Evolutionary conservation across 2,329 filamentous ascomycete genomes (phyloP).

Genomic region (Corinectria fuckeliana): DNA sequence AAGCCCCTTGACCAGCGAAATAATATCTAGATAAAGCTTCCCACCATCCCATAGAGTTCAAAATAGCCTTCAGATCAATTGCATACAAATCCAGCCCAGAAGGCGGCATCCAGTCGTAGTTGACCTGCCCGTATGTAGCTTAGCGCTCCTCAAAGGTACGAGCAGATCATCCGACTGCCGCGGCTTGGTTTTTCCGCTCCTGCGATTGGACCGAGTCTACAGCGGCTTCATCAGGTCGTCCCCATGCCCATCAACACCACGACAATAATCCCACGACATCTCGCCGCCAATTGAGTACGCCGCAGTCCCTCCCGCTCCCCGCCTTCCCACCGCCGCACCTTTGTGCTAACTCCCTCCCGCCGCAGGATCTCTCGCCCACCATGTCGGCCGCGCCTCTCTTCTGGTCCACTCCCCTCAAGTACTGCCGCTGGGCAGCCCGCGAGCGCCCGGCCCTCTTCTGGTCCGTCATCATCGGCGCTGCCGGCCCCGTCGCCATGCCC

Average conservation of each 20-base stretch:
- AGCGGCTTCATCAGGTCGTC: constrained; percentile 14
- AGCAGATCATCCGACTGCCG: constrained; percentile 36
- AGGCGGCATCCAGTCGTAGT: not conserved
- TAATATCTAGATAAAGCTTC: too few relatives aligned
- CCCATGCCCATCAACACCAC: constrained; percentile 32
- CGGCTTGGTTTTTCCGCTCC: constrained; percentile 42
- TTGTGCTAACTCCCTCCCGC: not conserved
- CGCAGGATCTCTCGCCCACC: constrained; percentile 28
- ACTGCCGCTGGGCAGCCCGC: constrained; percentile 86
- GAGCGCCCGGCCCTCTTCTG: constrained; percentile 93
- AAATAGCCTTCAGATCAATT: not conserved
- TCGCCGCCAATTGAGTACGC: constrained; percentile 46
- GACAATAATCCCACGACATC: constrained; percentile 29
- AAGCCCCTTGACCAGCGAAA: not conserved
- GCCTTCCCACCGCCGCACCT: not conserved
- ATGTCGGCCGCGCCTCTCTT: constrained; percentile 77
- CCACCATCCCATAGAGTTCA: too few relatives aligned
- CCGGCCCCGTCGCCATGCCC: constrained; percentile 74
- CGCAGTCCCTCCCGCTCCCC: not conserved
- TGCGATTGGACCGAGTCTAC: constrained; percentile 34
- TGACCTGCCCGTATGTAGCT: not conserved
- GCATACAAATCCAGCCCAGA: not conserved
- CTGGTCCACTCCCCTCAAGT: constrained; percentile 83
- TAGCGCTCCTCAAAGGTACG: constrained; percentile 5
- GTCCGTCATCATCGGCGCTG: constrained; percentile 75